Evolutionary conservation across 345 rosid genomes (phyloP).

Genomic region (Rhizophora mangle): DNA sequence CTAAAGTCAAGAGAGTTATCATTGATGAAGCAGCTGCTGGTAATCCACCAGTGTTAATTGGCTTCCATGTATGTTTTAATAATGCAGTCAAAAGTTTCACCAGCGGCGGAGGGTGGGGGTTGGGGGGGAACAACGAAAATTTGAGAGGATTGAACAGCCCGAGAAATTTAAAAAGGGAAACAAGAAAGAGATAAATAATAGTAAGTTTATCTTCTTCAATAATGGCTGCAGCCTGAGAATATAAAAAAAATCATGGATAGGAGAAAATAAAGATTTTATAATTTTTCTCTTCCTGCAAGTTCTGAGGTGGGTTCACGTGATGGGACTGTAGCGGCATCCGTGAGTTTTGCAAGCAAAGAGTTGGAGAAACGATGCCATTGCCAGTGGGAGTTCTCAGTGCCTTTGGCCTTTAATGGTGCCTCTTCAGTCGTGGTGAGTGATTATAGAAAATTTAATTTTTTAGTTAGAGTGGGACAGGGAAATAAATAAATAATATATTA

Average conservation of each 20-base stretch:
- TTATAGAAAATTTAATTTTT: too few species aligned
- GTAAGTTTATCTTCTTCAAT: constrained; percentile 10
- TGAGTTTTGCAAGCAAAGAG: constrained; percentile 40
- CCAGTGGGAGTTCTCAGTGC: neutral
- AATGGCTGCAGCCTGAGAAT: constrained; percentile 20
- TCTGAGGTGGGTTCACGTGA: constrained; percentile 56
- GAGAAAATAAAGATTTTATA: constrained; percentile 11
- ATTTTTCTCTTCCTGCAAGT: constrained; percentile 18
- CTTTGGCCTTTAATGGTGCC: constrained; percentile 1
- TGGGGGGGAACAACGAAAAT: neutral
- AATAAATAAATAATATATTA: neutral
- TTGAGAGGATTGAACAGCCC: constrained; percentile 18
- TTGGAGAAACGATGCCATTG: constrained; percentile 40
- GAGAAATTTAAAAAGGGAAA: constrained; percentile 1
- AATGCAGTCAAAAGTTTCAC: neutral
- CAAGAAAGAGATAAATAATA: neutral
- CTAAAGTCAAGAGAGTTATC: too few species aligned
- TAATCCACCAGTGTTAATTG: too few species aligned
- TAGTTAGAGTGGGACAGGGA: too few species aligned
- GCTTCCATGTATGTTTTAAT: too few species aligned
- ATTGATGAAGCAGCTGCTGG: too few species aligned
- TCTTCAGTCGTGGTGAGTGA: neutral
- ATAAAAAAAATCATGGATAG: constrained; percentile 23
- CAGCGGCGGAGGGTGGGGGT: neutral
- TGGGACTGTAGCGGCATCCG: constrained; percentile 29